phyloP scores from a whole-genome alignment of 2,329 filamentous ascomycete genomes.

The Alternaria infectoria region DNA sequence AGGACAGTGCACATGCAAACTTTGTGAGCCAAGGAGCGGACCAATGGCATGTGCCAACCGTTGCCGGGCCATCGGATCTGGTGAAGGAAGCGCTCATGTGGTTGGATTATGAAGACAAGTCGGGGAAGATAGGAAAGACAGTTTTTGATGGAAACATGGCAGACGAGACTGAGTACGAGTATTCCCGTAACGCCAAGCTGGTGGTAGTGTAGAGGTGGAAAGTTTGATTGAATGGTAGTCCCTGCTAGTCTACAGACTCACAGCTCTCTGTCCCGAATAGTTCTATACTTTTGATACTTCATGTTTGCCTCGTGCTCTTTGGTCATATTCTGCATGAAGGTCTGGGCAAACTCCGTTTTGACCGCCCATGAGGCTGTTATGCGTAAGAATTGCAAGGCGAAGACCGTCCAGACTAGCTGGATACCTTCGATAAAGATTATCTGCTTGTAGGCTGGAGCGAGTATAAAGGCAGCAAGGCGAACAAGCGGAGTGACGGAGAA shows the following conservation, averaged over 20 bases:
- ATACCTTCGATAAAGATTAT: constrained; percentile 16
- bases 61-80: neutral
- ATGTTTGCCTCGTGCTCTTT: neutral
- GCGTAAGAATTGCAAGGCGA: constrained; percentile 4
- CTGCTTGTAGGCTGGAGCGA: constrained; percentile 20
- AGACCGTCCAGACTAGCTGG: constrained; percentile 7
- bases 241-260: neutral
- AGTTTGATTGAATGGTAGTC: neutral
- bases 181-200: neutral
- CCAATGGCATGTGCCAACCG: neutral
- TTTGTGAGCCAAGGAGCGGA: neutral
- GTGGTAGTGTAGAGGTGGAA: neutral
- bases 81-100: neutral
- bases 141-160: neutral
- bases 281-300: neutral
- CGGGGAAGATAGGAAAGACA: neutral
- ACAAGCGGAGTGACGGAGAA: constrained; percentile 5
- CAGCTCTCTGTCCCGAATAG: neutral
- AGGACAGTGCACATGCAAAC: neutral
- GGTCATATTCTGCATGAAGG: constrained; percentile 6
- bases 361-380: constrained; percentile 14
- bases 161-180: neutral
- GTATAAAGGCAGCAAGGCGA: constrained; percentile 11
- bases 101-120: neutral
- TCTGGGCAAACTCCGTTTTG: constrained; percentile 13